phyloP scores from a whole-genome alignment of 768 basidiomycete species.

The Boletales sp. region DNA sequence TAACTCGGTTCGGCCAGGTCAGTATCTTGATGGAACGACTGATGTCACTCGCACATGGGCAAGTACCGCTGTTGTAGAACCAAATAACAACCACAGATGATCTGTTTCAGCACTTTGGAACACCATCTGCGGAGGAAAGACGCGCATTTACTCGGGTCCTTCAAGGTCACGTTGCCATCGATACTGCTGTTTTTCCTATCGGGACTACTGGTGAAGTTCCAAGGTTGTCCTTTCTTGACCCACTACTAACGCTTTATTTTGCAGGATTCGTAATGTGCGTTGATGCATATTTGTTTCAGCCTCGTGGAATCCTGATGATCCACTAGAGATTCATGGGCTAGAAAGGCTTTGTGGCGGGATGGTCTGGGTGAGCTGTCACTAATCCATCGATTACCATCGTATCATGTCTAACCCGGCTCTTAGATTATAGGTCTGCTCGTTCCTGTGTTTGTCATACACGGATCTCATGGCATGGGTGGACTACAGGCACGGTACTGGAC shows the following conservation, averaged over 20 bases:
- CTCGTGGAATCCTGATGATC: not conserved
- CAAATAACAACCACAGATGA: not conserved
- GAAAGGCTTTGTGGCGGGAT: slow-evolving; percentile 79
- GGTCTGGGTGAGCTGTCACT: slow-evolving; percentile 60
- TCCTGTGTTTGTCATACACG: not conserved
- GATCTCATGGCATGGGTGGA: slow-evolving; percentile 3
- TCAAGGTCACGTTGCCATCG: slow-evolving; percentile 89
- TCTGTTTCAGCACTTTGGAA: slow-evolving; percentile 76
- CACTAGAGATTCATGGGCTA: slow-evolving; percentile 73
- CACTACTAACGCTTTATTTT: not conserved
- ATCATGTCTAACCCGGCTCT: not conserved
- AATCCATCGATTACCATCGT: not conserved
- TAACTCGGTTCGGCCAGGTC: slow-evolving; percentile 39
- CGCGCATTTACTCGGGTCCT: slow-evolving; percentile 89
- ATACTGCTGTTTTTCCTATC: slow-evolving; percentile 76
- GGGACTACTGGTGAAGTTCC: slow-evolving; percentile 63
- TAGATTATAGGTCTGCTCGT: slow-evolving; percentile 54
- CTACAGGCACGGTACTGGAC: slow-evolving; percentile 83
- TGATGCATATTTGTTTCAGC: not conserved
- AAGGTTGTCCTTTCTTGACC: not conserved
- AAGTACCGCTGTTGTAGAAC: slow-evolving; percentile 17
- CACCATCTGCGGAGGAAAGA: slow-evolving; percentile 76
- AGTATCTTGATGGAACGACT: slow-evolving; percentile 92
- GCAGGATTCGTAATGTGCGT: slow-evolving; percentile 56
- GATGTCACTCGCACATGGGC: slow-evolving; percentile 92